These are phyloP conservation scores for Candida arabinofermentans DNA, from an alignment of 805 yeast genomes.

Conservation along the genomic window DNA sequence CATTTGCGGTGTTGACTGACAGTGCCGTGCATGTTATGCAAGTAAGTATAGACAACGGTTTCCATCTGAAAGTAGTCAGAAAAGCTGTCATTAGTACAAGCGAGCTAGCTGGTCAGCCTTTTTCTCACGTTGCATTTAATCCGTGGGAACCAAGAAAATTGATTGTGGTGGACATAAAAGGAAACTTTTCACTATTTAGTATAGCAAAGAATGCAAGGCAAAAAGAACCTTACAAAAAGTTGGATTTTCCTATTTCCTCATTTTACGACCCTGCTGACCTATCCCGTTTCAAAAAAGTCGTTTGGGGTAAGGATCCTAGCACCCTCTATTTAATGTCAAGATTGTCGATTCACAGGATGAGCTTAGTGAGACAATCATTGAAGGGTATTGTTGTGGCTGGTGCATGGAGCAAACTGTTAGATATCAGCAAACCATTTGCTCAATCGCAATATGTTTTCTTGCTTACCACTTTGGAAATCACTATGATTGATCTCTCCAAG, in stretches of 20 bases:
- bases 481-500: slow-evolving; percentile 39
- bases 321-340: slow-evolving; percentile 38
- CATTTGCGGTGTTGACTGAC: slow-evolving; percentile 30
- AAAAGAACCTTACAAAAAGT: not conserved
- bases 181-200: slow-evolving; percentile 45
- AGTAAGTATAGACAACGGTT: slow-evolving; percentile 13
- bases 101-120: slow-evolving; percentile 21
- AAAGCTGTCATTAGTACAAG: slow-evolving; percentile 22
- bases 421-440: slow-evolving; percentile 30
- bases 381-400: slow-evolving; percentile 43
- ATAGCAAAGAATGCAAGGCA: not conserved
- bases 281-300: slow-evolving; percentile 50
- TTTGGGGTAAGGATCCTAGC: slow-evolving; percentile 38
- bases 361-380: slow-evolving; percentile 28
- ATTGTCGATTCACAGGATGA: slow-evolving; percentile 36
- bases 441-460: slow-evolving; percentile 41
- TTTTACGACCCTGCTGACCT: slow-evolving; percentile 45
- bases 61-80: slow-evolving; percentile 10
- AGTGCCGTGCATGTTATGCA: slow-evolving; percentile 26
- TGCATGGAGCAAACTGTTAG: slow-evolving; percentile 51
- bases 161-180: slow-evolving; percentile 46
- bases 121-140: slow-evolving; percentile 40
- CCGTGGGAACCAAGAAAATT: slow-evolving; percentile 38
- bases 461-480: slow-evolving; percentile 64
- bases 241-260: slow-evolving; percentile 11